phyloP scores from a whole-genome alignment of 306 rosid genomes.

The Alnus glutinosa region DNA sequence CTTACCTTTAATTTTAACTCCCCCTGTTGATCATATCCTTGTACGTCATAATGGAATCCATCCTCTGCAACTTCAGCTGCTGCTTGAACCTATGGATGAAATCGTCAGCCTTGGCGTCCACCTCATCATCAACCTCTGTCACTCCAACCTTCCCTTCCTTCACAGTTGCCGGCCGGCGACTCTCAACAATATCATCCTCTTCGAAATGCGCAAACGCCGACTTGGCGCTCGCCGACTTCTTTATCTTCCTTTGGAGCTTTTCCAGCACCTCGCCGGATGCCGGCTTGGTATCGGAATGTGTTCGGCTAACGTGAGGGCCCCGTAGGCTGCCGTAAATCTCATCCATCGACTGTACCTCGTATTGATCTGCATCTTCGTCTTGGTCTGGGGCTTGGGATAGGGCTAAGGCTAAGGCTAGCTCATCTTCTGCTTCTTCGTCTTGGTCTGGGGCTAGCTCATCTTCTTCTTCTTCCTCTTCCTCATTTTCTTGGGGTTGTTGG shows the following conservation, averaged over 20 bases:
- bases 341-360: slow-evolving; percentile 33
- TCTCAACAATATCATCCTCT: slow-evolving; percentile 65
- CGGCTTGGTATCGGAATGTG: slow-evolving; percentile 69
- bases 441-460: background rate
- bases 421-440: slow-evolving; percentile 1
- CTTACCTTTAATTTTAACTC: background rate
- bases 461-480: background rate
- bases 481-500: background rate
- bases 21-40: slow-evolving; percentile 57
- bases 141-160: slow-evolving; percentile 41
- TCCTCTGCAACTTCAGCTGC: slow-evolving; percentile 78
- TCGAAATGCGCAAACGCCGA: slow-evolving; percentile 61
- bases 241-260: slow-evolving; percentile 71
- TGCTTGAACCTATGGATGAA: slow-evolving; percentile 87
- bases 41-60: slow-evolving; percentile 62
- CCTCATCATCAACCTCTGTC: slow-evolving; percentile 49
- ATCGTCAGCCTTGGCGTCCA: slow-evolving; percentile 79
- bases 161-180: slow-evolving; percentile 63
- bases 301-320: slow-evolving; percentile 40
- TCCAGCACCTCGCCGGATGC: slow-evolving; percentile 54
- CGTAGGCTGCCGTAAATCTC: slow-evolving; percentile 57
- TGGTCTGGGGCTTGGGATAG: no score
- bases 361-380: slow-evolving; percentile 4
- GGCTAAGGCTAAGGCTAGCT: no score
- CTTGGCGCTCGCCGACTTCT: slow-evolving; percentile 73